Evolutionary conservation across 306 rosid genomes (phyloP).

Genomic region (Acacia confusa): DNA sequence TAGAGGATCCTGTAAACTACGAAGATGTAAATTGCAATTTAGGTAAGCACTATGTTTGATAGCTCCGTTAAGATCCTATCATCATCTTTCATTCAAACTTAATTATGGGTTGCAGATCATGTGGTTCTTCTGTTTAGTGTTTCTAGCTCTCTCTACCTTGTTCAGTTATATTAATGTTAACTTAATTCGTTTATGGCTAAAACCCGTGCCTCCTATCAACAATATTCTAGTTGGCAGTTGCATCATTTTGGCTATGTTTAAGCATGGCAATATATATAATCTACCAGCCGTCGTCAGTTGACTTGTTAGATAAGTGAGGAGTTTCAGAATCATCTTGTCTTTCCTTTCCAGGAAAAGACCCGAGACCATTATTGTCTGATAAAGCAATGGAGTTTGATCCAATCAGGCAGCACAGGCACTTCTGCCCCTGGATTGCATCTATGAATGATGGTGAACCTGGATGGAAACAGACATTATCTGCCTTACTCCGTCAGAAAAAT

Average conservation of each 20-base stretch:
- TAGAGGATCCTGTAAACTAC: slow-evolving; percentile 29
- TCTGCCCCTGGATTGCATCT: slow-evolving; percentile 93
- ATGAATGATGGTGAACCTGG: slow-evolving; percentile 65
- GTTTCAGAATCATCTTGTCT: slow-evolving; percentile 29
- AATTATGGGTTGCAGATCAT: neutral
- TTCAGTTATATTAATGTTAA: neutral
- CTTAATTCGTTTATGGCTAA: neutral
- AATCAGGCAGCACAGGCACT: slow-evolving; percentile 88
- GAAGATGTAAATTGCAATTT: slow-evolving; percentile 38
- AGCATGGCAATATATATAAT: slow-evolving; percentile 22
- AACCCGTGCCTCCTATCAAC: neutral
- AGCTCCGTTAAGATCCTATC: slow-evolving; percentile 30
- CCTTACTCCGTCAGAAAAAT: slow-evolving; percentile 60
- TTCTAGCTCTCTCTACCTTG: neutral
- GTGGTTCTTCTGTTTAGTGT: neutral
- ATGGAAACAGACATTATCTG: slow-evolving; percentile 82
- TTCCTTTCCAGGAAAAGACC: slow-evolving; percentile 52
- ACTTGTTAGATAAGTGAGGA: slow-evolving; percentile 5
- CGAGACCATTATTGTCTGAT: slow-evolving; percentile 35
- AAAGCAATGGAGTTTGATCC: slow-evolving; percentile 75
- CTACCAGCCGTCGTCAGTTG: slow-evolving; percentile 6
- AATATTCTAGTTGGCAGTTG: slow-evolving; percentile 14
- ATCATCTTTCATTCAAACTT: neutral
- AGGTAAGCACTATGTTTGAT: slow-evolving; percentile 50
- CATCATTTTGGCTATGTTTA: slow-evolving; percentile 20